A percentile compares a stretch with the other conserved stretches of the same genome.
Conservation (phyloP, 768 basidiomycete genomes). For the Lentinula lateritia region DNA sequence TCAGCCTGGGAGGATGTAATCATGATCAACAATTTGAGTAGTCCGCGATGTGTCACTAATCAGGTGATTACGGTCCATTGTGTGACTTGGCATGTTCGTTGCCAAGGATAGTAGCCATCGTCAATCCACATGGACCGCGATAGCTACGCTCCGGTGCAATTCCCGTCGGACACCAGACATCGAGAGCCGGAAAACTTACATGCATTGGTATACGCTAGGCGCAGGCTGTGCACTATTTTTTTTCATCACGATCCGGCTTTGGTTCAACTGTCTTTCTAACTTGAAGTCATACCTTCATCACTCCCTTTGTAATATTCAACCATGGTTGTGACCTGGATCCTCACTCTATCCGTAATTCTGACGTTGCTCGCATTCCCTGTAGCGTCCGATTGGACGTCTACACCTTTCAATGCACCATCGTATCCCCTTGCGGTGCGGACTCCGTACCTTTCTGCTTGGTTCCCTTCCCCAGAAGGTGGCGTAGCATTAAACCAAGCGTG, state of each 20-base stretch:
- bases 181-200: too few relatives aligned
- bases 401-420: conserved; percentile 4
- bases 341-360: not conserved
- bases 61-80: too few relatives aligned
- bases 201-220: not conserved
- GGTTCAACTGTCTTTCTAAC: too few relatives aligned
- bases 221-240: not conserved
- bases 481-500: conserved; percentile 19
- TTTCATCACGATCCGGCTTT: too few relatives aligned
- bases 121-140: too few relatives aligned
- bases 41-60: too few relatives aligned
- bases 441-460: conserved; percentile 7
- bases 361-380: not conserved
- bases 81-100: too few relatives aligned
- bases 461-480: not conserved
- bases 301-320: not conserved
- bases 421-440: conserved; percentile 4
- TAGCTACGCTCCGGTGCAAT: not conserved
- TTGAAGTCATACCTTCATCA: not conserved
- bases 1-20: too few relatives aligned
- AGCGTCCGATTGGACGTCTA: conserved; percentile 2
- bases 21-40: too few relatives aligned
- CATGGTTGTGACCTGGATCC: not conserved
- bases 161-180: not conserved
- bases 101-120: too few relatives aligned